Conservation (phyloP, 2,329 filamentous ascomycete species). For the Beauveria australis region DNA sequence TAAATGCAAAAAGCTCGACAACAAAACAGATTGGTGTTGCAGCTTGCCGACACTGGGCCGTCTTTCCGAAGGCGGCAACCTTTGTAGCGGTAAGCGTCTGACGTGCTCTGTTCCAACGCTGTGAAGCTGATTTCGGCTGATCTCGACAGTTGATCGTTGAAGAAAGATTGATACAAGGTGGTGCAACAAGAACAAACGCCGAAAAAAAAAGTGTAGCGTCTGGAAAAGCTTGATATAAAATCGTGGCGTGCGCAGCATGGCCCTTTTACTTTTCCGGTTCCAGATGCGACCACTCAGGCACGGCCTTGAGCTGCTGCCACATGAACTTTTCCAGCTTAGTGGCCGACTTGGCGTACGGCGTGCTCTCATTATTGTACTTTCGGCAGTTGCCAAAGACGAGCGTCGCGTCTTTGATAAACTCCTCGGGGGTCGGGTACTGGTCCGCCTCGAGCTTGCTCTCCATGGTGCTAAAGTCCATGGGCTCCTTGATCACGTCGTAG, state of each 20-base stretch:
- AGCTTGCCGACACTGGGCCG: background rate
- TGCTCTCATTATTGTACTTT: constrained; percentile 92
- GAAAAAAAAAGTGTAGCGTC: no score
- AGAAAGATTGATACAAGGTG: no score
- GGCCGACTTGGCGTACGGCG: constrained; percentile 89
- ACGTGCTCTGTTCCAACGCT: background rate
- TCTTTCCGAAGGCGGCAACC: background rate
- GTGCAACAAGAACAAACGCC: no score
- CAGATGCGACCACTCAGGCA: constrained; percentile 81
- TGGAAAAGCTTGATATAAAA: no score
- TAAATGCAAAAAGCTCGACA: no score
- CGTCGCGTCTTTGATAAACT: constrained; percentile 82
- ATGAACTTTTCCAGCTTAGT: constrained; percentile 91
- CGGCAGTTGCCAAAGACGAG: constrained; percentile 93
- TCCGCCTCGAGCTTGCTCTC: constrained; percentile 91
- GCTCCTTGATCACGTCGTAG: constrained; percentile 95
- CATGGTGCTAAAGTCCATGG: constrained; percentile 96
- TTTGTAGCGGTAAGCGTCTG: background rate
- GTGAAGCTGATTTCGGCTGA: background rate
- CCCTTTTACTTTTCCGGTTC: constrained; percentile 36
- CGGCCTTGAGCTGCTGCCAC: constrained; percentile 85
- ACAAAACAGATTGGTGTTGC: background rate
- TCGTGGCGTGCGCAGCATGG: background rate
- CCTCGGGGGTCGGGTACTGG: constrained; percentile 82
- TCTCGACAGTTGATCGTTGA: no score